Conservation (phyloP, 2,329 filamentous ascomycete species). For the Capronia americana region DNA sequence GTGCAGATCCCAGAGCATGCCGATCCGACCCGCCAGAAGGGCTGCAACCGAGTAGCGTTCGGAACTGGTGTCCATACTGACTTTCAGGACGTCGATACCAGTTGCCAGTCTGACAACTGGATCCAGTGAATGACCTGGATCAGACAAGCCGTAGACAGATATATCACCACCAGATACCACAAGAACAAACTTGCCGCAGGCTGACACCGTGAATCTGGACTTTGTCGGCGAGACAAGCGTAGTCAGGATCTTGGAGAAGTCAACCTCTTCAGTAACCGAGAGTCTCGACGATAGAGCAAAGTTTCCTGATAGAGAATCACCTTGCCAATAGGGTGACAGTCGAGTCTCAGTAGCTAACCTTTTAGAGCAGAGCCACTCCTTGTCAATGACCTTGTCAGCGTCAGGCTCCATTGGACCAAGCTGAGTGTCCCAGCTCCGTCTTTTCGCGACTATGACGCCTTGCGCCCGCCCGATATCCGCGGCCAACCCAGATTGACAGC, state of each 20-base stretch:
- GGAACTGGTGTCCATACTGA: constrained; percentile 68
- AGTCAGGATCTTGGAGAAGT: constrained; percentile 38
- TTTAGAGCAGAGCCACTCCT: constrained; percentile 54
- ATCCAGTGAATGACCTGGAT: constrained; percentile 44
- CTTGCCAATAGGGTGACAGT: constrained; percentile 51
- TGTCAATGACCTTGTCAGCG: constrained; percentile 14
- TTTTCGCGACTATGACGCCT: constrained; percentile 41
- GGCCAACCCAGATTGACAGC: constrained; percentile 46
- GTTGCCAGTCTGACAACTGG: constrained; percentile 63
- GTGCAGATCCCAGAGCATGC: constrained; percentile 64
- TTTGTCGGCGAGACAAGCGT: constrained; percentile 22
- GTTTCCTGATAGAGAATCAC: constrained; percentile 45
- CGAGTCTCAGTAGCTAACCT: constrained; percentile 58
- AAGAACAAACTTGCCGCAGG: constrained; percentile 65
- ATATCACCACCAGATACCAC: constrained; percentile 61
- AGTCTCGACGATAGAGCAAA: constrained; percentile 28
- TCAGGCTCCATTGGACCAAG: constrained; percentile 7
- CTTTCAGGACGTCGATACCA: constrained; percentile 62
- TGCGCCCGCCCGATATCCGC: constrained; percentile 49
- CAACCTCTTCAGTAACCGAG: constrained; percentile 27
- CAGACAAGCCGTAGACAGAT: constrained; percentile 60
- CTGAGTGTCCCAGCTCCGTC: constrained; percentile 10
- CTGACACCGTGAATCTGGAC: constrained; percentile 59
- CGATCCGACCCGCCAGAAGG: constrained; percentile 65
- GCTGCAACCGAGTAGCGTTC: constrained; percentile 63